Conservation (phyloP, 345 rosid genomes). For the Tarenaya hassleriana region DNA sequence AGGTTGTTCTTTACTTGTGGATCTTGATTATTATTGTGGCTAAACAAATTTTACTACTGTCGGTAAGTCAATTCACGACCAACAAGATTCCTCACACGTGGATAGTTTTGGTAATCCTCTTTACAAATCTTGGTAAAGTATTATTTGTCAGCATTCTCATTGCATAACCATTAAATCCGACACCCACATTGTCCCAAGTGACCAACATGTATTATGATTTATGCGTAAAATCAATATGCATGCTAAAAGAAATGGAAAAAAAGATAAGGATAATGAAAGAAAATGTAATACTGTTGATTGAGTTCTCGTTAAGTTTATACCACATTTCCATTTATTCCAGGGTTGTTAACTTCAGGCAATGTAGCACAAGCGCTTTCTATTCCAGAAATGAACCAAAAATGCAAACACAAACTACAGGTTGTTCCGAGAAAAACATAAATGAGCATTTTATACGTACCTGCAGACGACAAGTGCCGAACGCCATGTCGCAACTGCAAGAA, state of each 20-base stretch:
- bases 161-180: background rate
- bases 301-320: background rate
- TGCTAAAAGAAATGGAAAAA: no score
- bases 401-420: background rate
- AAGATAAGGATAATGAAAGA: background rate
- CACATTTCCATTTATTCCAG: background rate
- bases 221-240: no score
- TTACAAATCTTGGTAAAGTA: background rate
- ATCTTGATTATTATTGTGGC: constrained; percentile 1
- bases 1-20: background rate
- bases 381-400: background rate
- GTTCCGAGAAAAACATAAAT: constrained; percentile 6
- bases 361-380: background rate
- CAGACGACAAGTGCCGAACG: constrained; percentile 55
- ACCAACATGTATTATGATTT: no score
- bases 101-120: constrained; percentile 10
- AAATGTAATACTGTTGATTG: background rate
- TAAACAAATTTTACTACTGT: background rate
- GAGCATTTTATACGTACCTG: constrained; percentile 46
- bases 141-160: constrained; percentile 3
- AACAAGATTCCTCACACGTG: background rate
- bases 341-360: background rate
- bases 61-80: constrained; percentile 3
- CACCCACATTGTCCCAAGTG: no score
- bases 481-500: constrained; percentile 56